A percentile compares a stretch with the other conserved stretches of the same genome.
These are phyloP conservation scores for Fusarium falciforme DNA, from an alignment of 2,329 filamentous ascomycete species.

Conservation along the genomic window DNA sequence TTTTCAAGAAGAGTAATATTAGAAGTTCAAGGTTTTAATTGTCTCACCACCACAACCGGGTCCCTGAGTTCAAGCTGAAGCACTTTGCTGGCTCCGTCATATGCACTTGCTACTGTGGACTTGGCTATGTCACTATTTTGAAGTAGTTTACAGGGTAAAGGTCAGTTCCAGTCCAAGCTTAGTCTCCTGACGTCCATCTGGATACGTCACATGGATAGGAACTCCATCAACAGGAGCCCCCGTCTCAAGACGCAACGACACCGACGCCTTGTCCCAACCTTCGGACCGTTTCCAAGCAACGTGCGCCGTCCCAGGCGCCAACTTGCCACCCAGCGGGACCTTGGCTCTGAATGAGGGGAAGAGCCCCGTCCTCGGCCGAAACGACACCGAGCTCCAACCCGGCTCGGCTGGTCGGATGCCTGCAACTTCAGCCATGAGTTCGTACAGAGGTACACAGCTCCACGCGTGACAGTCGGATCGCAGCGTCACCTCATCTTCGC, in stretches of 20 bases:
- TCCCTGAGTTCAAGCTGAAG: neutral
- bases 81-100: neutral
- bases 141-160: neutral
- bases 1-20: neutral
- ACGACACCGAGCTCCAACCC: neutral
- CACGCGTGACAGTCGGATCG: neutral
- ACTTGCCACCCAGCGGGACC: neutral
- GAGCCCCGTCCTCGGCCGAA: neutral
- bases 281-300: neutral
- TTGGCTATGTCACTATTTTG: neutral
- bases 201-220: neutral
- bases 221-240: neutral
- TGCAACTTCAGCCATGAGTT: neutral
- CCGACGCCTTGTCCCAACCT: neutral
- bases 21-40: neutral
- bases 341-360: neutral
- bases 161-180: neutral
- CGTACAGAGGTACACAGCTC: neutral
- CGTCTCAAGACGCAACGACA: neutral
- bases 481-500: neutral
- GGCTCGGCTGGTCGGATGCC: neutral
- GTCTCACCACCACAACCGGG: neutral
- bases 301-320: neutral
- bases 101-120: neutral
- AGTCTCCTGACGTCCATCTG: neutral